These are phyloP conservation scores for Phytophthora sansomeana DNA, from an alignment of 352 stramenopile genomes.

Conservation along the genomic window DNA sequence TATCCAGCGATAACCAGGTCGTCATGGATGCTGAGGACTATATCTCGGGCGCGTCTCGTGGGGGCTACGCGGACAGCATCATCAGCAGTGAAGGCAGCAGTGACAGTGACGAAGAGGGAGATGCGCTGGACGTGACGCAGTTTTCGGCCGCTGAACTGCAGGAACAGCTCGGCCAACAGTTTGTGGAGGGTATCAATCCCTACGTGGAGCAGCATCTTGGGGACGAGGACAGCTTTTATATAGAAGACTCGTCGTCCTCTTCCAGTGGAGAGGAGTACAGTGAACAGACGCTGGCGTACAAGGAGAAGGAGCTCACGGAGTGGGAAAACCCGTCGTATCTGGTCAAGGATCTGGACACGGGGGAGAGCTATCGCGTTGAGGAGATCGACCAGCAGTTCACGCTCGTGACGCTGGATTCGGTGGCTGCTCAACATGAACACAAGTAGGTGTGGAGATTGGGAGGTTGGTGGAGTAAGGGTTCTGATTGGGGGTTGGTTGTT, in stretches of 20 bases:
- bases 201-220: conserved; percentile 55
- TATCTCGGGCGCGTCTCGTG: conserved; percentile 32
- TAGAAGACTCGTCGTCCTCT: conserved; percentile 41
- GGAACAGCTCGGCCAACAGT: conserved; percentile 42
- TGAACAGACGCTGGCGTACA: conserved; percentile 8
- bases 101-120: conserved; percentile 25
- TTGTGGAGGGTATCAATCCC: conserved; percentile 53
- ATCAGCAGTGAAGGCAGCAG: conserved; percentile 42
- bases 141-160: conserved; percentile 36
- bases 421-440: conserved; percentile 64
- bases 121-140: conserved; percentile 37
- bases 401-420: conserved; percentile 74
- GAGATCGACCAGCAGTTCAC: conserved; percentile 88
- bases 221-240: conserved; percentile 41
- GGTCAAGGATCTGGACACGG: conserved; percentile 84
- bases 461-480: conserved; percentile 1
- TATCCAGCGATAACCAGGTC: conserved; percentile 26
- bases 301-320: conserved; percentile 48
- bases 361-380: conserved; percentile 80
- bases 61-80: conserved; percentile 32
- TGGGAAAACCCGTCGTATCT: conserved; percentile 87
- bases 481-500: conserved; percentile 12
- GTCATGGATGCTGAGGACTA: conserved; percentile 33
- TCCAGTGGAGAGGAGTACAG: no score
- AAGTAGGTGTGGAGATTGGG: conserved; percentile 42